Conservation (phyloP, 2,329 filamentous ascomycete genomes). For the Erysiphe pulchra region DNA sequence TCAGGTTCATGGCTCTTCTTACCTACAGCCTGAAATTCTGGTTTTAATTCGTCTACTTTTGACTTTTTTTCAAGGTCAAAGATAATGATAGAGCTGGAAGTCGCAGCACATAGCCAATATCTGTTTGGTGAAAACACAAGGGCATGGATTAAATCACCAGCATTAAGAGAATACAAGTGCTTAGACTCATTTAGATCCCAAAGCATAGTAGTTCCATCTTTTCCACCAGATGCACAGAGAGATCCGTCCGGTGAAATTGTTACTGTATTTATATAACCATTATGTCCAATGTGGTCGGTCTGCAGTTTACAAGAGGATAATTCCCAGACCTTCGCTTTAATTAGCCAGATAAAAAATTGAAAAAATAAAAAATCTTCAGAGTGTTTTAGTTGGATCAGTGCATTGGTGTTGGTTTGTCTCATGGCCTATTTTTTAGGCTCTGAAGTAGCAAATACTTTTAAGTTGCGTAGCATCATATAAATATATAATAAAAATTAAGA, state of each 20-base stretch:
- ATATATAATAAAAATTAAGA: conserved; percentile 6
- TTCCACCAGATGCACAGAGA: conserved; percentile 94
- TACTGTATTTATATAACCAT: conserved; percentile 99
- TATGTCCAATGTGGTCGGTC: conserved; percentile 99
- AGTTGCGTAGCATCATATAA: conserved; percentile 78
- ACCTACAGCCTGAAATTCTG: conserved; percentile 82
- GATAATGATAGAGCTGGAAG: conserved; percentile 95
- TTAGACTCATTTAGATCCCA: conserved; percentile 99
- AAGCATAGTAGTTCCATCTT: conserved; percentile 99
- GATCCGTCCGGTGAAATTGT: conserved; percentile 99
- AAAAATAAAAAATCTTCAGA: background rate
- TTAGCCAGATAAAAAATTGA: conserved; percentile 4
- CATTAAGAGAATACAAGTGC: conserved; percentile 99
- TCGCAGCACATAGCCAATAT: conserved; percentile 99
- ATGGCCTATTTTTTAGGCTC: conserved; percentile 66
- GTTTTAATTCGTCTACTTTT: conserved; percentile 99
- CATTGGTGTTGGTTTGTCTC: conserved; percentile 90
- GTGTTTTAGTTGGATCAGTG: conserved; percentile 34
- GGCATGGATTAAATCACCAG: conserved; percentile 98
- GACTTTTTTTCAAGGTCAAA: conserved; percentile 99
- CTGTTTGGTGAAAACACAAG: conserved; percentile 99
- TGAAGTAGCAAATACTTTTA: conserved; percentile 99
- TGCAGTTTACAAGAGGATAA: conserved; percentile 97
- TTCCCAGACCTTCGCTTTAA: conserved; percentile 63
- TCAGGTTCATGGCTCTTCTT: conserved; percentile 99